These are phyloP conservation scores for Xylaria hypoxylon DNA, from an alignment of 2,329 filamentous ascomycete species.

Conservation along the genomic window DNA sequence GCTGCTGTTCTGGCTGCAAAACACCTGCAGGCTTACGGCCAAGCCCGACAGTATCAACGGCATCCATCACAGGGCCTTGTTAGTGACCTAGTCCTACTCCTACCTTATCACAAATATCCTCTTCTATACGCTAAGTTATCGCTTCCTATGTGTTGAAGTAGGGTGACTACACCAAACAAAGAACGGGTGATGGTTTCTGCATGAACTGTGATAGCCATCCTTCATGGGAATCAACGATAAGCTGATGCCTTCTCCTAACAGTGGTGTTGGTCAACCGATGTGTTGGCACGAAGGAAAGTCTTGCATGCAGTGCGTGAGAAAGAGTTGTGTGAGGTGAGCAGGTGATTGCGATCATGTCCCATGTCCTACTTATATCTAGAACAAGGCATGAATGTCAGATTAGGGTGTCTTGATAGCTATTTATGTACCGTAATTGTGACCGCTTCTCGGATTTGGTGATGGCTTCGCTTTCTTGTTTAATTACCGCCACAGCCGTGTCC, in stretches of 20 bases:
- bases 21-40: conserved; percentile 29
- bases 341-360: conserved; percentile 33
- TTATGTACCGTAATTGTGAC: conserved; percentile 10
- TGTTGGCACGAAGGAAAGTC: conserved; percentile 25
- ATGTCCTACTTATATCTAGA: conserved; percentile 9
- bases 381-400: conserved; percentile 13
- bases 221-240: conserved; percentile 23
- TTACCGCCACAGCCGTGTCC: conserved; percentile 31
- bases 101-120: conserved; percentile 13
- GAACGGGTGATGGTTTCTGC: conserved; percentile 7
- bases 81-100: conserved; percentile 17
- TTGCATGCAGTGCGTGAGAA: conserved; percentile 37
- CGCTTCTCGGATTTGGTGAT: conserved; percentile 5
- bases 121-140: neutral
- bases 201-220: conserved; percentile 21
- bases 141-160: conserved; percentile 3
- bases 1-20: conserved; percentile 26
- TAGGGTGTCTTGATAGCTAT: conserved; percentile 16
- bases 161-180: conserved; percentile 19
- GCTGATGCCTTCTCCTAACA: conserved; percentile 20
- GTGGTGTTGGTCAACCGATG: conserved; percentile 24
- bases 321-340: conserved; percentile 28
- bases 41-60: conserved; percentile 30
- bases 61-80: conserved; percentile 27
- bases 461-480: conserved; percentile 9